These are phyloP conservation scores for Ceriops zippeliana DNA, from an alignment of 345 rosid species.

Conservation along the genomic window DNA sequence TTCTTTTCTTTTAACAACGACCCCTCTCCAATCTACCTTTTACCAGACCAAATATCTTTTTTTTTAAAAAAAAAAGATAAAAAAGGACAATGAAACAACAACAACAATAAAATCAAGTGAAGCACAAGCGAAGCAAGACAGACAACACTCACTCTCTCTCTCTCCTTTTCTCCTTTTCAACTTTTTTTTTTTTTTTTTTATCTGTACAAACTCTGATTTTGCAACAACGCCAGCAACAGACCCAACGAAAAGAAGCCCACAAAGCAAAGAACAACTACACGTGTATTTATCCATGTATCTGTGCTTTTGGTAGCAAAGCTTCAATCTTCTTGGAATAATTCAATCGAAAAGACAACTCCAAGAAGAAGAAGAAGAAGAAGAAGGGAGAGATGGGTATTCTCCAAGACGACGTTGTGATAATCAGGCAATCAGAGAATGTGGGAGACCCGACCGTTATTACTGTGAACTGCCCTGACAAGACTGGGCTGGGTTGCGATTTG, in stretches of 20 bases:
- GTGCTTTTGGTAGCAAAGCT: neutral
- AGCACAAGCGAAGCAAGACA: slow-evolving; percentile 29
- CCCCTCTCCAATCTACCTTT: too few species aligned
- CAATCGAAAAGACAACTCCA: neutral
- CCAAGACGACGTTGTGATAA: slow-evolving; percentile 78
- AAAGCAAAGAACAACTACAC: neutral
- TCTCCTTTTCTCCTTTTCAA: neutral
- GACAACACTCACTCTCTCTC: neutral
- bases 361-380: neutral
- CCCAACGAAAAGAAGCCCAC: neutral
- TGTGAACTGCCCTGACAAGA: slow-evolving; percentile 93
- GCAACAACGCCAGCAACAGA: neutral
- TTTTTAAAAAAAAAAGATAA: neutral
- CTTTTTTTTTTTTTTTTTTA: neutral
- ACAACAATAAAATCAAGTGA: slow-evolving; percentile 20
- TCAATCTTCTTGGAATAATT: neutral
- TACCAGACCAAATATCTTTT: neutral
- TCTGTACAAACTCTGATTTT: neutral
- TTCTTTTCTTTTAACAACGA: too few species aligned
- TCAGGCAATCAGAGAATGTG: slow-evolving; percentile 64
- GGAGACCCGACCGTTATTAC: slow-evolving; percentile 73
- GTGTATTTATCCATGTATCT: neutral
- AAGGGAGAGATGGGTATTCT: slow-evolving; percentile 61
- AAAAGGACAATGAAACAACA: slow-evolving; percentile 5
- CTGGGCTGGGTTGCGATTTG: slow-evolving; percentile 90